These are phyloP conservation scores for Anastatica hierochuntica DNA, from an alignment of 345 rosid genomes.

Conservation along the genomic window DNA sequence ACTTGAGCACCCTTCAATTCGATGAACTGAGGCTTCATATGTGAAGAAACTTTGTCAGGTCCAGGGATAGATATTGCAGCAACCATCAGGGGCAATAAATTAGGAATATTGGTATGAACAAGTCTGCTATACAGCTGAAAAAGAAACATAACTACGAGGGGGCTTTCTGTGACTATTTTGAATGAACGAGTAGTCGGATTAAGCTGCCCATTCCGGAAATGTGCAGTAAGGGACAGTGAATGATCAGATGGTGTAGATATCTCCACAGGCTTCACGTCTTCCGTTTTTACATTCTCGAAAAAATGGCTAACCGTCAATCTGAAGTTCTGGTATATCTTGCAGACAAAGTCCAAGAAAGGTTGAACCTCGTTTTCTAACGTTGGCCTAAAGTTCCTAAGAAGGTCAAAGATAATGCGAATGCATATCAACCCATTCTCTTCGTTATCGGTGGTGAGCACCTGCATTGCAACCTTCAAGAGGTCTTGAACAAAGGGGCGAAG, in stretches of 20 bases:
- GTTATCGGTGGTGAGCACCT: conserved; percentile 87
- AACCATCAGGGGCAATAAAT: conserved; percentile 88
- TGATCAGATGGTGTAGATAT: conserved; percentile 21
- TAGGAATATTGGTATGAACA: conserved; percentile 89
- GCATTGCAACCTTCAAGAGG: conserved; percentile 93
- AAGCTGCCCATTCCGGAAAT: conserved; percentile 52
- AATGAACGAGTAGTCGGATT: conserved; percentile 87
- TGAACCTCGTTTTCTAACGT: conserved; percentile 84
- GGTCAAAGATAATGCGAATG: conserved; percentile 84
- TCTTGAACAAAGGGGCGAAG: conserved; percentile 97
- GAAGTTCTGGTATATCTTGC: conserved; percentile 89
- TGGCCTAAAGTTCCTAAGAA: conserved; percentile 86
- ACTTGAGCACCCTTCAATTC: conserved; percentile 98
- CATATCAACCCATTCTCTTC: conserved; percentile 95
- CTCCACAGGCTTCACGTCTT: conserved; percentile 34
- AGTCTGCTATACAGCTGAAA: conserved; percentile 85
- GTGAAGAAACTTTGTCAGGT: conserved; percentile 81
- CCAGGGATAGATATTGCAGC: conserved; percentile 91
- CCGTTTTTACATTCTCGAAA: conserved; percentile 56
- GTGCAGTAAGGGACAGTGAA: conserved; percentile 11
- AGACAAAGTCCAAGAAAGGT: conserved; percentile 86
- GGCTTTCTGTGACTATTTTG: conserved; percentile 94
- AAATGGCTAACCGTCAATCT: conserved; percentile 72
- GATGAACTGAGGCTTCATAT: conserved; percentile 65
- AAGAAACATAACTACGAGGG: conserved; percentile 94